Evolutionary conservation across 441 rosid species (phyloP).

Genomic region (Jatropha multifida): DNA sequence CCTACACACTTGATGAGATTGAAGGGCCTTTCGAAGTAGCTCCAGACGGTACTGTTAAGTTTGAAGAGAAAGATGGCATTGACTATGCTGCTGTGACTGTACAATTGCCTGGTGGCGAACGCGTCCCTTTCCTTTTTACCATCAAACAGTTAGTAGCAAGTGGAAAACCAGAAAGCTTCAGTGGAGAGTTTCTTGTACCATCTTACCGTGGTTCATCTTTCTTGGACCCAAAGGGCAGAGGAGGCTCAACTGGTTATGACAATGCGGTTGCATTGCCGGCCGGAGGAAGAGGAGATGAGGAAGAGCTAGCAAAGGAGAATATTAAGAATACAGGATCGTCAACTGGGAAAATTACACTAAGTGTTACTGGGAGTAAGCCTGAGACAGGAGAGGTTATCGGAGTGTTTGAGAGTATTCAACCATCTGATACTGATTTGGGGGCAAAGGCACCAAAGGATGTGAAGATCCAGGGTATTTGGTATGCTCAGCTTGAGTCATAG

Average conservation of each 20-base stretch:
- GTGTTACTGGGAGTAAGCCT: constrained; percentile 71
- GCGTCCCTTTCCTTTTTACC: constrained; percentile 86
- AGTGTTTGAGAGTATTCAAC: constrained; percentile 77
- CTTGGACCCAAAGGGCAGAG: constrained; percentile 93
- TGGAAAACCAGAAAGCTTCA: constrained; percentile 74
- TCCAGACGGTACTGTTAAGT: constrained; percentile 55
- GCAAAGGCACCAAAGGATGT: constrained; percentile 79
- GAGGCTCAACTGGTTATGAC: constrained; percentile 85
- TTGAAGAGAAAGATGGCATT: constrained; percentile 77
- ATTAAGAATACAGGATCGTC: constrained; percentile 60
- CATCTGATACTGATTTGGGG: constrained; percentile 86
- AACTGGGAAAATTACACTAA: constrained; percentile 64
- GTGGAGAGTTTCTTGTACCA: constrained; percentile 76
- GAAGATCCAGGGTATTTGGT: constrained; percentile 82
- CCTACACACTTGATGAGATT: constrained; percentile 91
- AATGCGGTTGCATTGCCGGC: constrained; percentile 86
- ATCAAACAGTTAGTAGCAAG: constrained; percentile 74
- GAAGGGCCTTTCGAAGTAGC: constrained; percentile 91
- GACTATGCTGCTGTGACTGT: constrained; percentile 91
- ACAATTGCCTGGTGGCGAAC: constrained; percentile 87
- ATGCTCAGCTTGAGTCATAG: constrained; percentile 75
- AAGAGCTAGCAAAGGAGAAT: constrained; percentile 73
- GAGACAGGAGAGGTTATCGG: constrained; percentile 76
- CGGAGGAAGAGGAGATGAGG: constrained; percentile 93
- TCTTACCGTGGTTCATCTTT: constrained; percentile 85